Conservation (phyloP, 2,329 filamentous ascomycete genomes). For the Ascochyta koolunga region DNA sequence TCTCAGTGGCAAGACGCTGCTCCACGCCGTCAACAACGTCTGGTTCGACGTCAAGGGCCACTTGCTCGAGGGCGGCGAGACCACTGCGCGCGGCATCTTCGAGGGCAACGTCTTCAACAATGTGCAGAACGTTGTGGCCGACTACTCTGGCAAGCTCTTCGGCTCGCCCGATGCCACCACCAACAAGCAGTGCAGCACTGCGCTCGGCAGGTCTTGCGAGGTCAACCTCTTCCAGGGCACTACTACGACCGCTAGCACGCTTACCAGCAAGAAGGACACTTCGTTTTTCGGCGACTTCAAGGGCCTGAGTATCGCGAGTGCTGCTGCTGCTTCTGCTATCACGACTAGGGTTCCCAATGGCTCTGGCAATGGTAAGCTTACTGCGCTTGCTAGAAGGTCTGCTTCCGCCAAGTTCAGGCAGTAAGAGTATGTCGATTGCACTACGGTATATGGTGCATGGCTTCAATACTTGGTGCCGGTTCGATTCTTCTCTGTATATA, state of each 20-base stretch:
- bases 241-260: constrained; percentile 3
- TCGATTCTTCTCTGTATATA: too few species aligned
- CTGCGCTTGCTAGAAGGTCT: constrained; percentile 11
- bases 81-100: constrained; percentile 15
- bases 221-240: constrained; percentile 18
- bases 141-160: constrained; percentile 15
- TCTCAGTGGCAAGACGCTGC: constrained; percentile 19
- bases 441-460: too few species aligned
- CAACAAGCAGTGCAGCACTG: constrained; percentile 18
- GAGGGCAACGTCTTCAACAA: constrained; percentile 25
- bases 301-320: constrained; percentile 3
- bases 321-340: constrained; percentile 4
- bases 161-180: constrained; percentile 15
- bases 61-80: constrained; percentile 18
- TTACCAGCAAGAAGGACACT: constrained; percentile 15
- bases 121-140: constrained; percentile 11
- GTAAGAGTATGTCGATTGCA: background rate
- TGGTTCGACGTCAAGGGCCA: constrained; percentile 22
- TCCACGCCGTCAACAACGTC: constrained; percentile 29
- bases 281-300: constrained; percentile 14
- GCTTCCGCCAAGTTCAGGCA: constrained; percentile 9
- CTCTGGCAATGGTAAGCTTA: constrained; percentile 13
- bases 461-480: too few species aligned
- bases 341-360: constrained; percentile 3
- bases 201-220: constrained; percentile 13